Evolutionary conservation across 1,284 basidiomycete genomes (phyloP).

Genomic region (Sanghuangporus baumii): DNA sequence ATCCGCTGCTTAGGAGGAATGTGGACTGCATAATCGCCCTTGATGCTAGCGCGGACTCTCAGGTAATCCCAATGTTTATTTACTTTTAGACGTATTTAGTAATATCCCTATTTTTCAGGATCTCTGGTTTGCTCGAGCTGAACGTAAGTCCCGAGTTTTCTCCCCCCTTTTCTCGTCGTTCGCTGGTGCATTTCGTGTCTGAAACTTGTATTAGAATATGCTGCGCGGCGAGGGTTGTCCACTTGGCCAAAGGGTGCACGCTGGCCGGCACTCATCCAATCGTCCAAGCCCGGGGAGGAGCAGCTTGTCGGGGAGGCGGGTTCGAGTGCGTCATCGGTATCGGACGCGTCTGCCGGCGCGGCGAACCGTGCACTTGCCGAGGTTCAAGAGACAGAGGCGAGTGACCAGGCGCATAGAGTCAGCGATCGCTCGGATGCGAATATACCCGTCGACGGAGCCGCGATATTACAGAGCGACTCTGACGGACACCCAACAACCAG

Average conservation of each 20-base stretch:
- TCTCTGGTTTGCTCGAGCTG: slow-evolving; percentile 36
- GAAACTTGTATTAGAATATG: slow-evolving; percentile 28
- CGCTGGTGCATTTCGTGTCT: background rate
- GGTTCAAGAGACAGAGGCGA: slow-evolving; percentile 24
- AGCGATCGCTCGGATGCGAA: background rate
- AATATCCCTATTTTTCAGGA: slow-evolving; percentile 23
- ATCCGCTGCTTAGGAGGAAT: slow-evolving; percentile 32
- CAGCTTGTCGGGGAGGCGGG: slow-evolving; percentile 11
- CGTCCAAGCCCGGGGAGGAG: slow-evolving; percentile 10
- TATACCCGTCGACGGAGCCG: background rate
- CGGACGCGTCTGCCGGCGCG: background rate
- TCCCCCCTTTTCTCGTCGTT: background rate
- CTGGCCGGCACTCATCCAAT: slow-evolving; percentile 28
- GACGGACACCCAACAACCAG: background rate
- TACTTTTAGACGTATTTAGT: background rate
- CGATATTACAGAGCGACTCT: background rate
- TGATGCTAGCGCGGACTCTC: slow-evolving; percentile 36
- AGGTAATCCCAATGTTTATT: slow-evolving; percentile 22
- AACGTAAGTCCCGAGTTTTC: slow-evolving; percentile 22
- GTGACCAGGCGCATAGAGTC: slow-evolving; percentile 20
- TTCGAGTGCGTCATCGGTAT: background rate
- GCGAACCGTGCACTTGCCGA: slow-evolving; percentile 20
- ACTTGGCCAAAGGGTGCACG: slow-evolving; percentile 34
- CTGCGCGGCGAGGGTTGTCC: slow-evolving; percentile 28
- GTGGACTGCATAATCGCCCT: slow-evolving; percentile 38